Evolutionary conservation across 2,329 filamentous ascomycete genomes (phyloP).

Genomic region (Xylaria sp.): DNA sequence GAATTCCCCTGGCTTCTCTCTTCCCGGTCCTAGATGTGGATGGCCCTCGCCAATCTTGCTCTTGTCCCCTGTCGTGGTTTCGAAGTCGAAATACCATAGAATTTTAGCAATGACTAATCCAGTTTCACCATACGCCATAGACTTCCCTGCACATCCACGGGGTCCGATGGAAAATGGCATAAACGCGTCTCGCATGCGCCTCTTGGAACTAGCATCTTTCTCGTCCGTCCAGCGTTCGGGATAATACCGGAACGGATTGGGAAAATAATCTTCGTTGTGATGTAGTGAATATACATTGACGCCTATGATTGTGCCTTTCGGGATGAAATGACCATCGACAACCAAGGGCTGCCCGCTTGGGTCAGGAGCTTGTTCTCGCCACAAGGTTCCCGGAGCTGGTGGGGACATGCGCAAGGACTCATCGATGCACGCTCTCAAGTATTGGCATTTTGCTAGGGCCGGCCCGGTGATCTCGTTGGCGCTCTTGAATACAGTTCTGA

Average conservation of each 20-base stretch:
- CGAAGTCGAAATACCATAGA: constrained; percentile 29
- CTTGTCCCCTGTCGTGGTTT: not conserved
- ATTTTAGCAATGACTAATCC: constrained; percentile 6
- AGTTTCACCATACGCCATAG: constrained; percentile 22
- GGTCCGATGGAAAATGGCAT: constrained; percentile 7
- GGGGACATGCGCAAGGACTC: constrained; percentile 29
- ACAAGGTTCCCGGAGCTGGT: constrained; percentile 10
- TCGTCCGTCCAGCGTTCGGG: constrained; percentile 10
- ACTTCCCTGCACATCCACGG: constrained; percentile 12
- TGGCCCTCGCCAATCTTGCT: not conserved
- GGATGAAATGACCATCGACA: not conserved
- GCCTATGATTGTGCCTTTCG: not conserved
- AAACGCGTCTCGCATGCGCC: constrained; percentile 9
- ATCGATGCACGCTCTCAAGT: constrained; percentile 27
- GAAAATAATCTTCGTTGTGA: constrained; percentile 22
- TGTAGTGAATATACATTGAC: constrained; percentile 12
- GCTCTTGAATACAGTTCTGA: constrained; percentile 13
- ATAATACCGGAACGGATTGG: not conserved
- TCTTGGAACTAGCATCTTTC: not conserved
- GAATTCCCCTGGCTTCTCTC: constrained; percentile 4
- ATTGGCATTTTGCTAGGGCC: constrained; percentile 8
- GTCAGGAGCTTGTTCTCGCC: constrained; percentile 9
- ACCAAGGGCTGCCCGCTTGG: constrained; percentile 2
- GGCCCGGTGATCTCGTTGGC: constrained; percentile 14
- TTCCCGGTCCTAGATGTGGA: not conserved